phyloP scores from a whole-genome alignment of 1,284 basidiomycete genomes.

The Leccinum pallidistipes region DNA sequence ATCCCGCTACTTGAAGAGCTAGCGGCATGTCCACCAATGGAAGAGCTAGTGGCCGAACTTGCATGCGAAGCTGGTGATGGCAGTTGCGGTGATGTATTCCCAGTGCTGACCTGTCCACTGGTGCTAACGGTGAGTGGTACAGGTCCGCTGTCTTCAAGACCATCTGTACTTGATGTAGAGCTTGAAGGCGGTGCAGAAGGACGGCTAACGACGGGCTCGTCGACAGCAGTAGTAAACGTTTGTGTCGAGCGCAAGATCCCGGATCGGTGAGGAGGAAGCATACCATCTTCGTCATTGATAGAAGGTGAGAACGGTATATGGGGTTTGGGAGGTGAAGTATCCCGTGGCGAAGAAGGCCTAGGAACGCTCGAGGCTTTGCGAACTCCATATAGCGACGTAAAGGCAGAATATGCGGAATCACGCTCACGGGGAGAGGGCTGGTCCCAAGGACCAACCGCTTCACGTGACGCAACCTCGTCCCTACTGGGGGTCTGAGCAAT shows the following conservation, averaged over 20 bases:
- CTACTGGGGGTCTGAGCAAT: slow-evolving; percentile 29
- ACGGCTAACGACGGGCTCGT: slow-evolving; percentile 27
- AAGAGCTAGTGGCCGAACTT: slow-evolving; percentile 30
- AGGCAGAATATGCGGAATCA: slow-evolving; percentile 22
- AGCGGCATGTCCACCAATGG: slow-evolving; percentile 33
- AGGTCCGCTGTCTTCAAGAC: slow-evolving; percentile 28
- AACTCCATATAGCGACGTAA: slow-evolving; percentile 32
- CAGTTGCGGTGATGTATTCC: slow-evolving; percentile 44
- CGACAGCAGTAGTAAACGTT: slow-evolving; percentile 24
- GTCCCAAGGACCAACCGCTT: slow-evolving; percentile 34
- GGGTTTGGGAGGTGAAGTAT: slow-evolving; percentile 28
- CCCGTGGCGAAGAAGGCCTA: slow-evolving; percentile 31
- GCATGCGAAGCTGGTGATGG: slow-evolving; percentile 54
- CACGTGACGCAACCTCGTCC: slow-evolving; percentile 27
- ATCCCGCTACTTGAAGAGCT: slow-evolving; percentile 34
- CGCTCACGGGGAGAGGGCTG: slow-evolving; percentile 36
- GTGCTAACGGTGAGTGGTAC: slow-evolving; percentile 51
- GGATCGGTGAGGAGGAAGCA: slow-evolving; percentile 41
- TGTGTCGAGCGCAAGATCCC: slow-evolving; percentile 33
- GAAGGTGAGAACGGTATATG: slow-evolving; percentile 24
- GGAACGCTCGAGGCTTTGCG: slow-evolving; percentile 27
- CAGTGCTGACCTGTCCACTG: slow-evolving; percentile 37
- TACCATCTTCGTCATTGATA: slow-evolving; percentile 32
- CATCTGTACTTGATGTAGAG: slow-evolving; percentile 31
- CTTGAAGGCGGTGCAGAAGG: slow-evolving; percentile 29